Percentiles rank a stretch among this genome's conserved stretches.
Evolutionary conservation across 1,139 yeast genomes (phyloP).

Genomic region (Pichia sp.): DNA sequence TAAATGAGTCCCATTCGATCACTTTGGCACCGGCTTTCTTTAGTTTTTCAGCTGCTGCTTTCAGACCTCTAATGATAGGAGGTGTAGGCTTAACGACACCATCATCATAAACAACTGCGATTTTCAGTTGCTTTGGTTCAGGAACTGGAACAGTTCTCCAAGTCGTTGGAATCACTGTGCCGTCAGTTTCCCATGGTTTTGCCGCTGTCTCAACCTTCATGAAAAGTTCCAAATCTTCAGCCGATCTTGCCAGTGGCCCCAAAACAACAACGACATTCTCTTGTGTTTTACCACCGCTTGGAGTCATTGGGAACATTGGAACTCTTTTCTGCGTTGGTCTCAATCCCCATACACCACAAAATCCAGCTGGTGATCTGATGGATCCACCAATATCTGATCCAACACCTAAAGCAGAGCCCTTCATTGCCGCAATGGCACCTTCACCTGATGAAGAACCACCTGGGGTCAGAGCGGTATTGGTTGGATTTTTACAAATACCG

Average conservation of each 20-base stretch:
- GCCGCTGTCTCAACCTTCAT: constrained; percentile 44
- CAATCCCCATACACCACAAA: constrained; percentile 32
- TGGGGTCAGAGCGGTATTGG: constrained; percentile 38
- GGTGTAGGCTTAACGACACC: constrained; percentile 48
- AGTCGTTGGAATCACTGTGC: constrained; percentile 44
- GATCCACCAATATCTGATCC: constrained; percentile 48
- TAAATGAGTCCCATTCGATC: constrained; percentile 46
- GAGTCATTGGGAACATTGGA: constrained; percentile 42
- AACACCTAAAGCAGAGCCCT: constrained; percentile 55
- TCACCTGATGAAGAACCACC: constrained; percentile 74
- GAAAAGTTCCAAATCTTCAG: constrained; percentile 42
- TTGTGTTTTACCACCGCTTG: constrained; percentile 25
- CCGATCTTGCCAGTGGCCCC: constrained; percentile 28
- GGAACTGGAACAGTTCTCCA: constrained; percentile 49
- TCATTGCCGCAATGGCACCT: constrained; percentile 57
- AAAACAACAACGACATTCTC: constrained; percentile 16
- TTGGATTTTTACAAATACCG: constrained; percentile 42
- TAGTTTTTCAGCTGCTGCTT: constrained; percentile 36
- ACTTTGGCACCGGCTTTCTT: constrained; percentile 50
- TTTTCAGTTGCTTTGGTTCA: constrained; percentile 32
- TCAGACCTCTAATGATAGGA: constrained; percentile 51
- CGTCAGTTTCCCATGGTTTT: constrained; percentile 64
- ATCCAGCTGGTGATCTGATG: constrained; percentile 32
- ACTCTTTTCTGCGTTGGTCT: constrained; percentile 26
- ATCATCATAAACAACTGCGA: constrained; percentile 40